Base-by-base conservation (phyloP, 129 eudicot species). In the Centaurea solstitialis region DNA sequence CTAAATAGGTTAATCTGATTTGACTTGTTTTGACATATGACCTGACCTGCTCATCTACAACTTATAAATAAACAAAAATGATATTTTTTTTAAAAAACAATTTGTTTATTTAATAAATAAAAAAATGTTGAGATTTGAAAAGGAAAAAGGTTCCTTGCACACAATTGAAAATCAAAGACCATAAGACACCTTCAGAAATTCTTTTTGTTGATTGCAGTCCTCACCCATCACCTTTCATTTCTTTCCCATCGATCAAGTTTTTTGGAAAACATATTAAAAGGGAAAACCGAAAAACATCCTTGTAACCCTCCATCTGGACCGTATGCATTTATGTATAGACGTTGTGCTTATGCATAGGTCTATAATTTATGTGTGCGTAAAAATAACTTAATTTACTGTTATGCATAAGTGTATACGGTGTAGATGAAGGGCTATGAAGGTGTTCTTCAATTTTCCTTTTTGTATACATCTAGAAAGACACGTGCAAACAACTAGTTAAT, bases 141-240 rank as follows among this genome's bases (percentile, higher is more conserved):
- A 21, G 40, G 66, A 38, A 20, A 83, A 74, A 20, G 80, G 82
- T 77, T 83, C 82, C 86, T 83, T 83, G 73, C 75, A 83, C 75
- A 82, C 86, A 77, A 83, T 53, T 62, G 73, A 65, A 83, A 59
- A 68, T 38, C 78, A 40, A 72, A 61, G 35, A 71, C 26, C 65
- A 70, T 40, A 82, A 76, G 86, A 78, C 38, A 83, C 82, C 43
- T 64, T 39, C 65, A 15, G 68, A 35, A 38, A 35, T 76, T 43
- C 68, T 24, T 21, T 68, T 10, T 68, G 50, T 68, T 68, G 75
- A 43, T 78, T 68, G 82, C 13, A 20, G 41, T 57, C 69, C 53
- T 67, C 66, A 40, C n/a, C 50, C 67, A 43, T 80, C 78, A 80
- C 72, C 76, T 61, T 72, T 28, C 62, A 57, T 72, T 80, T 38